Base-by-base conservation (phyloP, 148 eudicot species). In the Drosera capensis region DNA sequence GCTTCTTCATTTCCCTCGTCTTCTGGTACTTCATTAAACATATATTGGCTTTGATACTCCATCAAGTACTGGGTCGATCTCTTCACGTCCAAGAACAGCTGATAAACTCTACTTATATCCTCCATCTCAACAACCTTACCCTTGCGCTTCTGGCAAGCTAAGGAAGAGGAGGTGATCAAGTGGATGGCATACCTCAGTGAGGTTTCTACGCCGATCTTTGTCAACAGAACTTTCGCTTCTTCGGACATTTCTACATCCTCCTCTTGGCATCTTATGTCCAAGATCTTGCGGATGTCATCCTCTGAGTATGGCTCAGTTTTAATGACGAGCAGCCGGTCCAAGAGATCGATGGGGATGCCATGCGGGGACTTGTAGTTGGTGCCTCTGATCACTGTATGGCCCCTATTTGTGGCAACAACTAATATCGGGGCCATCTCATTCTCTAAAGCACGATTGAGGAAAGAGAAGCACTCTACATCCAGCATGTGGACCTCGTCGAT, bases 401-500 rank as follows among this genome's bases (percentile, higher is more conserved):
- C 99, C 44, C 96, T 58, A 57, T 90, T 90, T 23, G 95, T 90
- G 30, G 95, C 99, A 43, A 85, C 99, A 3, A 85, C 92, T 45
- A 90, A 49, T 34, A 90, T 85, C 0, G 99, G 99, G 16, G 99
- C 82, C 99, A 90, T 90, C 29, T 90, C 99, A 24, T 85, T 90
- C 54, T 90, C 99, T 30, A 90, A 30, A 41, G 99, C 99, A 4
- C 99, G 88, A 46, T 90, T 90, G 9, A 90, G 63, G 67, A 90
- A 90, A 13, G 99, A 90, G 43, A 90, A 90, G 60, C 99, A 90
- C 70, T 90, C 95, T 0, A 85, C 65, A 48, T 90, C 99, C 20
- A 90, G 65, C 99, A 90, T 85, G 67, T 90, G 99, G 20, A 90
- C 99, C 73, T 85, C 99, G 22, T 90, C 99, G 8, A 90, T 84